Percentiles rank a stretch among this genome's conserved stretches.
Conservation (phyloP, 345 rosid genomes). For the Pugionium dolabratum region DNA sequence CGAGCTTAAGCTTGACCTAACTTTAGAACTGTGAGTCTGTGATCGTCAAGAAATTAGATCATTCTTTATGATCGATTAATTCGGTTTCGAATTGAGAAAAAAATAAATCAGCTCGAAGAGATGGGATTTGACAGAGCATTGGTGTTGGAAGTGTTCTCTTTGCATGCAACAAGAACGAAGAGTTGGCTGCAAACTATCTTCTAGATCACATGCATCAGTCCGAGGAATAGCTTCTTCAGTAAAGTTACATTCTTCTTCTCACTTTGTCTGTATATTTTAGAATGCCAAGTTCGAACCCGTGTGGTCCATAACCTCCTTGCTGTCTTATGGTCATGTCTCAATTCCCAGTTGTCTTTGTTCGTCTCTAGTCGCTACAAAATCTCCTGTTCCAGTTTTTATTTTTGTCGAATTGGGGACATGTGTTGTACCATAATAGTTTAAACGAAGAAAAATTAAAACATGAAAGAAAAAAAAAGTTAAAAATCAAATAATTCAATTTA, state of each 20-base stretch:
- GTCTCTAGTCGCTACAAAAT: slow-evolving; percentile 5
- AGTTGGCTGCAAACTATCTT: slow-evolving; percentile 90
- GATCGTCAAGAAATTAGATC: background rate
- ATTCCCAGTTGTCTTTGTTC: slow-evolving; percentile 4
- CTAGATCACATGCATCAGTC: slow-evolving; percentile 84
- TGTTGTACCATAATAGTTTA: background rate
- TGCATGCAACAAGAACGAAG: slow-evolving; percentile 95
- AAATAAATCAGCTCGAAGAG: slow-evolving; percentile 62
- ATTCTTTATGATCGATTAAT: background rate
- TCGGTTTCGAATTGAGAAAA: background rate
- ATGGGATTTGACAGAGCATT: slow-evolving; percentile 86
- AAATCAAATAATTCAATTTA: no score
- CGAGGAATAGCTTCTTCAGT: slow-evolving; percentile 54
- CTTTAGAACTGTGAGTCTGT: slow-evolving; percentile 42
- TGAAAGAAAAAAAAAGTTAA: background rate
- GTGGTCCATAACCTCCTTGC: slow-evolving; percentile 2
- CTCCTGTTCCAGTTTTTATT: slow-evolving; percentile 16
- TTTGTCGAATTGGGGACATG: slow-evolving; percentile 7
- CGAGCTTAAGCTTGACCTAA: slow-evolving; percentile 54
- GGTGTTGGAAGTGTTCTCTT: slow-evolving; percentile 76
- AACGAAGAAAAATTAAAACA: no score
- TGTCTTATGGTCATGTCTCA: slow-evolving; percentile 26
- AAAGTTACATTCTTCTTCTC: background rate
- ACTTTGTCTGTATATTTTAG: slow-evolving; percentile 13
- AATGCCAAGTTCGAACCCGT: slow-evolving; percentile 25